Conservation (phyloP, 2,329 filamentous ascomycete species). For the Alternaria consortialis region DNA sequence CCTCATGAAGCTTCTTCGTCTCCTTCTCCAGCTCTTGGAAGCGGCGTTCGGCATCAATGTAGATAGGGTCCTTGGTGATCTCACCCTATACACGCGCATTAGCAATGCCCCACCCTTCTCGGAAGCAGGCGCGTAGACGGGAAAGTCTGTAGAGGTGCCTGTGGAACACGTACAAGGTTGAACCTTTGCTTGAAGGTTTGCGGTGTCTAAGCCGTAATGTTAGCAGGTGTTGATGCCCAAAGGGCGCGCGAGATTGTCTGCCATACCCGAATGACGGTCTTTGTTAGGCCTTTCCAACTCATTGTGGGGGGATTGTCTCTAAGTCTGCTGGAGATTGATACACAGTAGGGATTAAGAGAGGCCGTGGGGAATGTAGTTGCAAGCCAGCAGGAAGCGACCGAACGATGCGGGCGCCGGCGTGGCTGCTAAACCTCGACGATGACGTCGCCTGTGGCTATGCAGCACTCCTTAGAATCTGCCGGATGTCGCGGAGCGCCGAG, state of each 20-base stretch:
- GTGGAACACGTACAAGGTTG: slow-evolving; percentile 69
- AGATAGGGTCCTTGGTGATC: slow-evolving; percentile 92
- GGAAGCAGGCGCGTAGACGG: slow-evolving; percentile 29
- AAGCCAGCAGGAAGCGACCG: slow-evolving; percentile 14
- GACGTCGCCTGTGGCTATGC: slow-evolving; percentile 20
- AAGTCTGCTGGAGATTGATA: slow-evolving; percentile 15
- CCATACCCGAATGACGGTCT: slow-evolving; percentile 83
- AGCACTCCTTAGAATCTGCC: slow-evolving; percentile 8
- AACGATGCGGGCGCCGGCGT: slow-evolving; percentile 39
- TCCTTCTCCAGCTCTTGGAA: slow-evolving; percentile 94
- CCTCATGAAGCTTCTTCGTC: slow-evolving; percentile 96
- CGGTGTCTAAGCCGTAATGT: slow-evolving; percentile 68
- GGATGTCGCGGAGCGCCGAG: slow-evolving; percentile 17
- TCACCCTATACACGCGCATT: slow-evolving; percentile 68
- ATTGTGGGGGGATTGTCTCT: slow-evolving; percentile 59
- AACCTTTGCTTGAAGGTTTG: slow-evolving; percentile 92
- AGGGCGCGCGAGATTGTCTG: slow-evolving; percentile 16
- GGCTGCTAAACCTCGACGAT: slow-evolving; percentile 25
- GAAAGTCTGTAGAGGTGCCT: not conserved
- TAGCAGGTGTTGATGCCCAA: slow-evolving; percentile 31
- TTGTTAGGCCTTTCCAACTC: slow-evolving; percentile 97
- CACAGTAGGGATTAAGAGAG: slow-evolving; percentile 12
- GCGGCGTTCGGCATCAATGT: slow-evolving; percentile 90
- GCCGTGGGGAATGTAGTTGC: slow-evolving; percentile 6
- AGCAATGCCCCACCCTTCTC: slow-evolving; percentile 30